Evolutionary conservation across 108 stramenopile species (phyloP), one percentile per base, ranked within the genome.

Genomic region (Nitzschia inconspicua): DNA sequence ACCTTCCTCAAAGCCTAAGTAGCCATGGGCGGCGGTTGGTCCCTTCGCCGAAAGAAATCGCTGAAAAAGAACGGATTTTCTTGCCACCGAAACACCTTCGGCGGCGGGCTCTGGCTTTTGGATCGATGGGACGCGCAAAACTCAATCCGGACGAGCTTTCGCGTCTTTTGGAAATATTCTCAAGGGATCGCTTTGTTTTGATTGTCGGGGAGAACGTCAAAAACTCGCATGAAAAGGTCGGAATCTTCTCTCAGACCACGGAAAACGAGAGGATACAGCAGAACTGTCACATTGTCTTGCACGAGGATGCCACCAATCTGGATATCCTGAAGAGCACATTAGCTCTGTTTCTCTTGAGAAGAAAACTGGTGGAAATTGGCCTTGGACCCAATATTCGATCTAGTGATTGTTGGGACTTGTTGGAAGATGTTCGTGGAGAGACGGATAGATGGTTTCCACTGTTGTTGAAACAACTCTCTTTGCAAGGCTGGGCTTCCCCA

Each of bases 261-360:
- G 20, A 63, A 18, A 50, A 25, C 13, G 65, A 74, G 8, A 67
- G 52, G 36, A 65, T 72, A 62, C 67, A 80, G 44, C 80, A 78
- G 42, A 61, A 86, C 51, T 90, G 85, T 72, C 85, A 90, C 46
- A 81, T 90, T 43, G 89, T 90, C 13, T 73, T 90, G n/a, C 85
- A 90, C 60, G 70, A 77, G 57, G 72, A 80, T 47, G 89, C 89
- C 2, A 82, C 77, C 20, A 90, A 86, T 55, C 43, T 77, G 7
- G 89, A 90, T 70, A 85, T 90, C 57, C 68, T 85, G 16, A 86
- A 86, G 63, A 76, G 79, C 61, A 79, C 83, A 3, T 63, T 90
- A 37, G 89, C 89, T 23, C 68, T 90, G 26, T 64, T 73, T 13
- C 64, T 77, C 14, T 35, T 90, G 42, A 62, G 89, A 36, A 44